phyloP scores from a whole-genome alignment of 306 rosid genomes.

The Morella rubra region DNA sequence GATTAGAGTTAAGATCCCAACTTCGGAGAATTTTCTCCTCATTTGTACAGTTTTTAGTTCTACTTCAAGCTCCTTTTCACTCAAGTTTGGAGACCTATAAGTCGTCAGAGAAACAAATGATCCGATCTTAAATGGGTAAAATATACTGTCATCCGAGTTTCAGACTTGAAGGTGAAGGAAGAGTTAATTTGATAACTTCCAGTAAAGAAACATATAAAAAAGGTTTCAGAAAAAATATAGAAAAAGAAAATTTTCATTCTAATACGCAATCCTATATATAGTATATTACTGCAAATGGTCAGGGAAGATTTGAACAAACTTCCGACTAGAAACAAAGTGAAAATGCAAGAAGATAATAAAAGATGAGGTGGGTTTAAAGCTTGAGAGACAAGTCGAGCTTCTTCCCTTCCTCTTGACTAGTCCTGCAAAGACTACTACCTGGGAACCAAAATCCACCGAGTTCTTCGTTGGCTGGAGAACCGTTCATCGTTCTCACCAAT shows the following conservation, averaged over 20 bases:
- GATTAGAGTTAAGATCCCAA: no score
- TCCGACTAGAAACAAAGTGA: slow-evolving; percentile 18
- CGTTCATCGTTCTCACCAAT: slow-evolving; percentile 21
- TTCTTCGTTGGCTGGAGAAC: slow-evolving; percentile 33
- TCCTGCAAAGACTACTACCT: slow-evolving; percentile 37
- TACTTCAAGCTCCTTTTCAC: no score
- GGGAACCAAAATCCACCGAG: slow-evolving; percentile 34
- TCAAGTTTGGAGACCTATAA: no score
- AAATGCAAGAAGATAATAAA: background rate
- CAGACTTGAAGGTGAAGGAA: no score
- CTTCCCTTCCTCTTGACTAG: slow-evolving; percentile 48
- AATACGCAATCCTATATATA: slow-evolving; percentile 33
- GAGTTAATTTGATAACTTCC: slow-evolving; percentile 15
- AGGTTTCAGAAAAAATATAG: no score
- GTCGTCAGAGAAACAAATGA: background rate
- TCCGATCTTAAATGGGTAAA: slow-evolving; percentile 2
- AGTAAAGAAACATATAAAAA: background rate
- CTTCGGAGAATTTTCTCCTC: no score
- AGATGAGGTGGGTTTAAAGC: slow-evolving; percentile 35
- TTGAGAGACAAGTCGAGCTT: slow-evolving; percentile 66
- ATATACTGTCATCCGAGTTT: slow-evolving; percentile 14
- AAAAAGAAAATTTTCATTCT: slow-evolving; percentile 9
- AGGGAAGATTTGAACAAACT: slow-evolving; percentile 30
- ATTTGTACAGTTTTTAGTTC: no score
- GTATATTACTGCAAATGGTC: slow-evolving; percentile 25